These are phyloP conservation scores for Eimeria acervulina DNA, from an alignment of 169 alveolate species.

Conservation along the genomic window DNA sequence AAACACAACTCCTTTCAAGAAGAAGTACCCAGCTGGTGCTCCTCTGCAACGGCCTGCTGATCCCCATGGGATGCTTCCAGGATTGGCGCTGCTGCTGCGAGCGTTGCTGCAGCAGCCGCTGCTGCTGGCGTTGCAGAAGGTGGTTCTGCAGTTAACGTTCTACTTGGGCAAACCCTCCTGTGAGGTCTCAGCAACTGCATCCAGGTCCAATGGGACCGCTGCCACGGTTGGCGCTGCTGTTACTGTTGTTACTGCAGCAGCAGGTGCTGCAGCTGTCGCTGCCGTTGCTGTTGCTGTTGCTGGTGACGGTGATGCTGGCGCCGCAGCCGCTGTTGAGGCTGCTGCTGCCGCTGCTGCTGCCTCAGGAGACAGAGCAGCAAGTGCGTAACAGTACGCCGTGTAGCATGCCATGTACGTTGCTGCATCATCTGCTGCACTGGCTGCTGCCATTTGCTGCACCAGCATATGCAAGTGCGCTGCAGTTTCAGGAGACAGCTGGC, in stretches of 20 bases:
- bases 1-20: neutral
- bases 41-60: neutral
- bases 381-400: constrained; percentile 66
- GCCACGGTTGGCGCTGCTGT: neutral
- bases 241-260: constrained; percentile 16
- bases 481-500: constrained; percentile 48
- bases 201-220: neutral
- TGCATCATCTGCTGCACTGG: constrained; percentile 58
- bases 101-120: neutral
- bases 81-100: constrained; percentile 12
- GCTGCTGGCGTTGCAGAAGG: neutral
- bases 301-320: neutral
- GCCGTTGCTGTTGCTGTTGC: neutral
- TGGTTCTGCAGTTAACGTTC: neutral
- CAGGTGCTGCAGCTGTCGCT: neutral
- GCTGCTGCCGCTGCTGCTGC: constrained; percentile 65
- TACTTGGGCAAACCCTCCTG: neutral
- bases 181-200: neutral
- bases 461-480: constrained; percentile 66
- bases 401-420: constrained; percentile 73
- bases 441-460: constrained; percentile 76
- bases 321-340: constrained; percentile 7
- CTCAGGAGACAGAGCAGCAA: constrained; percentile 61
- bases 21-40: neutral
- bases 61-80: neutral